Conservation (phyloP, 768 basidiomycete genomes). For the Boletales sp. region DNA sequence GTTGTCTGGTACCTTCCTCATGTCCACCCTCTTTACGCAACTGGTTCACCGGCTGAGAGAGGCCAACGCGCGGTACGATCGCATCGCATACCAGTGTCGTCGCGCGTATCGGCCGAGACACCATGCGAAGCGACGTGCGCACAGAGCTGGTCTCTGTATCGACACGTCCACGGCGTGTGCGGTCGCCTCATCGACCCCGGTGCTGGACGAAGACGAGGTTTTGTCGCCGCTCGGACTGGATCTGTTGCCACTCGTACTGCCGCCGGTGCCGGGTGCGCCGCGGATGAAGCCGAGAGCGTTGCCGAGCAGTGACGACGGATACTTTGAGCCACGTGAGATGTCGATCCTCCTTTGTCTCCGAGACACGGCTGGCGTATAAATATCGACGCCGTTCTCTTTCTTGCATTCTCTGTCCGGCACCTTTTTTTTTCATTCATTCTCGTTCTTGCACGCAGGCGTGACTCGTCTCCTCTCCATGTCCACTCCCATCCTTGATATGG, state of each 20-base stretch:
- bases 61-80: slow-evolving; percentile 41
- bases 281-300: slow-evolving; percentile 14
- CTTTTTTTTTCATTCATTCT: neutral
- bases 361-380: slow-evolving; percentile 20
- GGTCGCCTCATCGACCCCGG: slow-evolving; percentile 20
- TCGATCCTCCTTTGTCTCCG: slow-evolving; percentile 19
- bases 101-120: slow-evolving; percentile 32
- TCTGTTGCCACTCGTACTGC: slow-evolving; percentile 7
- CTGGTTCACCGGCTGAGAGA: slow-evolving; percentile 39
- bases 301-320: neutral
- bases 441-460: slow-evolving; percentile 15
- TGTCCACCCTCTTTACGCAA: slow-evolving; percentile 24
- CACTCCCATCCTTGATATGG: slow-evolving; percentile 11
- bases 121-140: slow-evolving; percentile 50
- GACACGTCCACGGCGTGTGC: slow-evolving; percentile 32
- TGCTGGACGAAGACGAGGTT: slow-evolving; percentile 20
- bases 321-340: neutral
- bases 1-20: slow-evolving; percentile 15
- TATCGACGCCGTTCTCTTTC: neutral
- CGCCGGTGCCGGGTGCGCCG: slow-evolving; percentile 23
- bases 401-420: slow-evolving; percentile 5
- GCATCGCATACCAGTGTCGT: slow-evolving; percentile 39
- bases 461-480: slow-evolving; percentile 8
- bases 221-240: neutral
- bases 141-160: slow-evolving; percentile 40